Evolutionary conservation across 2,329 filamentous ascomycete species (phyloP).

Genomic region (Aspergillus sp.): DNA sequence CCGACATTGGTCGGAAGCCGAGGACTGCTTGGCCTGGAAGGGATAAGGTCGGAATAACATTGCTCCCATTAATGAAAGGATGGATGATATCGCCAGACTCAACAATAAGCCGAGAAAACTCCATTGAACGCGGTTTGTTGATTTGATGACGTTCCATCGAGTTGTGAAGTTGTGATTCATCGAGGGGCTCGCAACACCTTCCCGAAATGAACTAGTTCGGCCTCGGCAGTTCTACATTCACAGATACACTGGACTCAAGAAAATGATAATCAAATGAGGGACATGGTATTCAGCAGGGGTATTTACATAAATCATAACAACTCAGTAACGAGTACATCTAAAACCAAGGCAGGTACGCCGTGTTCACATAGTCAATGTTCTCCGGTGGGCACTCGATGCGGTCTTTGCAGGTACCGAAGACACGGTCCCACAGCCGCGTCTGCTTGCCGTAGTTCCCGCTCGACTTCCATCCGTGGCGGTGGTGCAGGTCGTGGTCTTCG

Average conservation of each 20-base stretch:
- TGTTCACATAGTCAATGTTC: conserved; percentile 34
- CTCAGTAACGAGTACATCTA: neutral
- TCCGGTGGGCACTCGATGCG: conserved; percentile 36
- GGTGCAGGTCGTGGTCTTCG: conserved; percentile 46
- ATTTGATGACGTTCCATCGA: neutral
- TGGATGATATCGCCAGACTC: no score
- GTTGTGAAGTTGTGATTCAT: no score
- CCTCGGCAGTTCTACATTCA: no score
- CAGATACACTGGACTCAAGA: neutral
- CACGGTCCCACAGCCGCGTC: conserved; percentile 39
- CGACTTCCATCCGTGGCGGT: conserved; percentile 40
- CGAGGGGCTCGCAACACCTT: conserved; percentile 2
- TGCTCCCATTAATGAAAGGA: no score
- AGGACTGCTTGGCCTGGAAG: neutral
- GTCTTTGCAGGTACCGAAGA: conserved; percentile 37
- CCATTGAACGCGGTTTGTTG: no score
- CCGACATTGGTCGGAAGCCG: neutral
- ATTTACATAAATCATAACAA: neutral
- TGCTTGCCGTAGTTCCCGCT: conserved; percentile 43
- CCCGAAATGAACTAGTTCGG: neutral
- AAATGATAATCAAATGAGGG: neutral
- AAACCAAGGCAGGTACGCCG: conserved; percentile 29
- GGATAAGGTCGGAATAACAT: no score
- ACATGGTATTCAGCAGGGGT: neutral
- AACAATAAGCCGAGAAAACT: no score